Base-by-base conservation (phyloP, 2,329 filamentous ascomycete genomes). In the Lachnellula suecica region DNA sequence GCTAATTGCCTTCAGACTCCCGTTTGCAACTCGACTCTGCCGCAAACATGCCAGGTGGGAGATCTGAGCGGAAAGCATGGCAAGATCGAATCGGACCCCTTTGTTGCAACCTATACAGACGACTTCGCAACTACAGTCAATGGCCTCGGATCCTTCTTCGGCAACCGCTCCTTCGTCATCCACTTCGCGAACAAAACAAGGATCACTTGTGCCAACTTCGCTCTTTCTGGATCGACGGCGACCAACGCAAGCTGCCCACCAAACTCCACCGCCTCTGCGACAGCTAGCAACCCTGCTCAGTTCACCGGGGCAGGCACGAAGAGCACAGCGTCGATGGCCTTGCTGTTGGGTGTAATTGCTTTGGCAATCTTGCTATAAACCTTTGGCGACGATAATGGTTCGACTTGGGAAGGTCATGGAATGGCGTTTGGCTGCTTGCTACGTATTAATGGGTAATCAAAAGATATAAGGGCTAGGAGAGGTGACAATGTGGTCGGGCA, bases 11-110 rank as follows among this genome's bases (percentile, higher is more conserved):
- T n/a, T n/a, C 82, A 90, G 64, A 70, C 70, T 2, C 74, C 83
- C 4, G 62, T 78, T 4, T 93, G 89, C 71, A 75, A 90, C 63
- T 34, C 71, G 10, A 61, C 66, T 9, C 65, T 72, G 6, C 85
- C 85, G 7, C 70, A 79, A 56, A 84, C 81, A 9, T 94, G 89
- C 73, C 83, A 93, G 71, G 82, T 89, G 10, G 89, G 89, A 59
- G 89, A 93, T 67, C 75, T 91, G 51, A 81, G 82, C 61, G 89
- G 89, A 66, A 93, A 93, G 73, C 74, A 87, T 63, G 87, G 87
- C 56, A 76, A 76, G 54, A 79, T 88, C 63, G 74, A 69, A 23
- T 67, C 70, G 24, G 75, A 78, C 57, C 72, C 77, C 11, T 84
- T 78, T 64, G 65, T 67, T 24, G 70, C 67, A 50, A 72, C 70